Evolutionary conservation across 2,329 filamentous ascomycete genomes (phyloP), one percentile per base, ranked within the genome.

Genomic region (Aspergillus uvarum): DNA sequence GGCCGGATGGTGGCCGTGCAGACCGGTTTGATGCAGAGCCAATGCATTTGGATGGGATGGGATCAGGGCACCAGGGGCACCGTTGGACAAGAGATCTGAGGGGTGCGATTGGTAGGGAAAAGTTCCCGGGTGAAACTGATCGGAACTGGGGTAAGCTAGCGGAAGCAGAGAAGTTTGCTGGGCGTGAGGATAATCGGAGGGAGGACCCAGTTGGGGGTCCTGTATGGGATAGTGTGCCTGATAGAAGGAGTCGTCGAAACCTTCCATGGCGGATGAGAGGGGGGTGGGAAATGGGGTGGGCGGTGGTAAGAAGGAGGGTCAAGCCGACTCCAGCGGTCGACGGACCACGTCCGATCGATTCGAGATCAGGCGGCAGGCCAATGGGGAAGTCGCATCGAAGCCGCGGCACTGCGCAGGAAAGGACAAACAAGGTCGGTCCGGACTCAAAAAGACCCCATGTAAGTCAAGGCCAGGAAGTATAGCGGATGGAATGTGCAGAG

Each of bases 291-390:
- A 26, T 26, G 24, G 24, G 24, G 24, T 8, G 7, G 26, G 26
- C 26, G 26, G 26, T 26, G 26, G 26, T 26, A 26, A 26, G 26
- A 7, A 26, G 26, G 6, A 5, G 38, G 38, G 38, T 42, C 38
- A 42, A 7, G 38, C 38, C 38, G 38, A 56, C 56, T 59, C 56
- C 56, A 62, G 56, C 56, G 56, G 38, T 44, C 54, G 21, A 35
- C 53, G 26, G 47, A 51, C 53, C 55, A 59, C 54, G 47, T 58
- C 53, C 64, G 64, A 67, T 67, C 66, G 66, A 64, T 64, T 60
- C 24, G 53, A 62, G 60, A 54, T 24, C 38, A 38, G 42, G 44
- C 19, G 12, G 12, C 38, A 56, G 51, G 48, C 65, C 65, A 67
- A 67, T 67, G 38, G 56, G 59, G 19, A 47, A 35, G 47, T 26